Conservation (phyloP, 2,329 filamentous ascomycete species). For the Colletotrichum sp. region DNA sequence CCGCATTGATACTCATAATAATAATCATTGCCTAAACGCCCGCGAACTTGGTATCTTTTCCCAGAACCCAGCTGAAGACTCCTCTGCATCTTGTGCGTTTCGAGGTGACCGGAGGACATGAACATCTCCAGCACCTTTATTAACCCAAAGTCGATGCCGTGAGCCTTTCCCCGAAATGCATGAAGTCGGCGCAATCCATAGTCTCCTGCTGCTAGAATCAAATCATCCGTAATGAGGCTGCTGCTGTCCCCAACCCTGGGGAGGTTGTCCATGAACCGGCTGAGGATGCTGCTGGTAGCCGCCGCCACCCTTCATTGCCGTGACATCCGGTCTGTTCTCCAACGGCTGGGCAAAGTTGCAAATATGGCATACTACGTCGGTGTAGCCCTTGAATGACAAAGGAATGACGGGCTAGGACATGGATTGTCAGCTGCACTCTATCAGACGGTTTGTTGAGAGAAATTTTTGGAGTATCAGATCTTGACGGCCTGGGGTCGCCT, state of each 20-base stretch:
- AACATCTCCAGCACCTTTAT: neutral
- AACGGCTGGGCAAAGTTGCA: conserved; percentile 78
- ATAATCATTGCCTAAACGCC: neutral
- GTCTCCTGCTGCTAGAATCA: neutral
- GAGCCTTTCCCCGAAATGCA: neutral
- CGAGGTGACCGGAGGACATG: neutral
- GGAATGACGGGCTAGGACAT: conserved; percentile 68
- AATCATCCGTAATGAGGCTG: conserved; percentile 16
- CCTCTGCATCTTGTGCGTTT: neutral
- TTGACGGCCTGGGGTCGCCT: neutral
- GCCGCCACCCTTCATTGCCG: conserved; percentile 53
- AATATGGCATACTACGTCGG: conserved; percentile 75
- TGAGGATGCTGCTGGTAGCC: conserved; percentile 31
- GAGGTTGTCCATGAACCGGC: conserved; percentile 35
- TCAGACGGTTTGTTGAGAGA: neutral
- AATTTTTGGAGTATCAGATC: neutral
- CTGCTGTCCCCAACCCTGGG: conserved; percentile 34
- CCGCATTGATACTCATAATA: neutral
- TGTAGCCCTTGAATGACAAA: conserved; percentile 69
- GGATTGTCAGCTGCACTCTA: neutral
- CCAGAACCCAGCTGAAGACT: neutral
- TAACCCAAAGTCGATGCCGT: neutral
- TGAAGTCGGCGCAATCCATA: neutral
- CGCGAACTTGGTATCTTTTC: neutral
- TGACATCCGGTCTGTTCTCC: conserved; percentile 60